phyloP scores from a whole-genome alignment of 108 stramenopile species.

The Discostella stelligeroides region DNA sequence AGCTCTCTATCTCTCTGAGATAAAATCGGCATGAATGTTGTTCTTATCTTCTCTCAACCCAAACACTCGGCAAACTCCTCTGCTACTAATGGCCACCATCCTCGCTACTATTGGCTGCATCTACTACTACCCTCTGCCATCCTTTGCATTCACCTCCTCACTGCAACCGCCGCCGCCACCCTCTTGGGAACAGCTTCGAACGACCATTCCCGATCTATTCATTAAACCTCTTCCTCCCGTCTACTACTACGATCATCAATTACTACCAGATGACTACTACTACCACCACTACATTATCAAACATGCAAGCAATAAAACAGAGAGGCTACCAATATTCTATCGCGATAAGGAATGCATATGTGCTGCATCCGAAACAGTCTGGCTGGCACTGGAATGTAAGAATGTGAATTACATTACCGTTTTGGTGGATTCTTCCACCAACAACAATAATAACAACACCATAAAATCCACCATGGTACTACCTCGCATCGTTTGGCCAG shows the following conservation, averaged over 20 bases:
- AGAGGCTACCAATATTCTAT: slow-evolving; percentile 23
- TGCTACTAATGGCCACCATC: not conserved
- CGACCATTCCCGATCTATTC: slow-evolving; percentile 3
- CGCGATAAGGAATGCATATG: slow-evolving; percentile 36
- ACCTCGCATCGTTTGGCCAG: slow-evolving; percentile 22
- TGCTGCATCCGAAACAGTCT: slow-evolving; percentile 27
- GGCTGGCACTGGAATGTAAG: slow-evolving; percentile 45
- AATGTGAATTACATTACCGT: slow-evolving; percentile 35
- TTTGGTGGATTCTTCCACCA: slow-evolving; percentile 24
- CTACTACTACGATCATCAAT: slow-evolving; percentile 11
- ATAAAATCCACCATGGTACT: not conserved
- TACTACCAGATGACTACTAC: not conserved
- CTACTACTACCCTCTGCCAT: not conserved
- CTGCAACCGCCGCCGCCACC: not conserved
- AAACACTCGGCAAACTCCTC: not conserved
- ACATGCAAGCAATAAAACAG: not conserved
- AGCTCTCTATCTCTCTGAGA: too few species aligned
- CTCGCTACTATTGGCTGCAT: too few species aligned
- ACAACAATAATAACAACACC: slow-evolving; percentile 5
- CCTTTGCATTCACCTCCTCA: not conserved
- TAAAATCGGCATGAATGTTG: too few species aligned
- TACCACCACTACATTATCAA: too few species aligned
- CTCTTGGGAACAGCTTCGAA: slow-evolving; percentile 28
- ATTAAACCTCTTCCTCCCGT: slow-evolving; percentile 20
- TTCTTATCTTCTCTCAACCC: too few species aligned